phyloP scores from a whole-genome alignment of 2,329 filamentous ascomycete genomes.

The Pseudocercospora vitis region DNA sequence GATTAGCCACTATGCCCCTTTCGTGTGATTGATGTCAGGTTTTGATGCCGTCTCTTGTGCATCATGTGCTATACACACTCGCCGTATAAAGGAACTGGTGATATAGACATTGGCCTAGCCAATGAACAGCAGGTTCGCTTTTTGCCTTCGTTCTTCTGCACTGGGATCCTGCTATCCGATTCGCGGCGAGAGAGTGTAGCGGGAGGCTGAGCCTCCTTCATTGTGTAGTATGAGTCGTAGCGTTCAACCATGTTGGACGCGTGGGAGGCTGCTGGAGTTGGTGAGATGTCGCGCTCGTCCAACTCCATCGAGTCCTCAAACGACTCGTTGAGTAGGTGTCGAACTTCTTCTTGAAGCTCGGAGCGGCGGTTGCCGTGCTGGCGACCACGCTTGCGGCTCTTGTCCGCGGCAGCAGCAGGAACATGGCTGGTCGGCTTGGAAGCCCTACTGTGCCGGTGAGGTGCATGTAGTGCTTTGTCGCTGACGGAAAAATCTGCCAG shows the following conservation, averaged over 20 bases:
- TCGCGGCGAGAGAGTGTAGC: slow-evolving; percentile 26
- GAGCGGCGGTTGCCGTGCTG: slow-evolving; percentile 34
- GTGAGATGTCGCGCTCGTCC: slow-evolving; percentile 30
- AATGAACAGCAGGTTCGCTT: slow-evolving; percentile 37
- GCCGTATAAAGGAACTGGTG: slow-evolving; percentile 29
- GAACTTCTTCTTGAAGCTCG: slow-evolving; percentile 40
- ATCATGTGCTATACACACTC: slow-evolving; percentile 18
- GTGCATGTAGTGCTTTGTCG: slow-evolving; percentile 35
- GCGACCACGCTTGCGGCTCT: slow-evolving; percentile 36
- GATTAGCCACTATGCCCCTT: slow-evolving; percentile 3
- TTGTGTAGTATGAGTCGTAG: slow-evolving; percentile 19
- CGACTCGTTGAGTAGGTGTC: slow-evolving; percentile 35
- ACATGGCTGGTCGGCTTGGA: slow-evolving; percentile 29
- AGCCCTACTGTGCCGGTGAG: slow-evolving; percentile 35
- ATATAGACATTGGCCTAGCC: slow-evolving; percentile 27
- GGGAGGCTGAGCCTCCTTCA: slow-evolving; percentile 30
- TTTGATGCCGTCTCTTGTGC: slow-evolving; percentile 4
- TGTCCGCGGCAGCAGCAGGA: slow-evolving; percentile 16
- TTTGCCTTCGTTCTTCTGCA: slow-evolving; percentile 36
- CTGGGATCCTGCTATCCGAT: slow-evolving; percentile 27
- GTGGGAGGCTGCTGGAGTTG: slow-evolving; percentile 30
- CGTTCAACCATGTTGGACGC: slow-evolving; percentile 31
- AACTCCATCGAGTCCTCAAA: slow-evolving; percentile 32
- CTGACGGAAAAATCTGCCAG: slow-evolving; percentile 35
- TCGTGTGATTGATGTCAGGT: slow-evolving; percentile 6